Base-by-base conservation (phyloP, 208 protist genomes). In the Perkinsela sp. region DNA sequence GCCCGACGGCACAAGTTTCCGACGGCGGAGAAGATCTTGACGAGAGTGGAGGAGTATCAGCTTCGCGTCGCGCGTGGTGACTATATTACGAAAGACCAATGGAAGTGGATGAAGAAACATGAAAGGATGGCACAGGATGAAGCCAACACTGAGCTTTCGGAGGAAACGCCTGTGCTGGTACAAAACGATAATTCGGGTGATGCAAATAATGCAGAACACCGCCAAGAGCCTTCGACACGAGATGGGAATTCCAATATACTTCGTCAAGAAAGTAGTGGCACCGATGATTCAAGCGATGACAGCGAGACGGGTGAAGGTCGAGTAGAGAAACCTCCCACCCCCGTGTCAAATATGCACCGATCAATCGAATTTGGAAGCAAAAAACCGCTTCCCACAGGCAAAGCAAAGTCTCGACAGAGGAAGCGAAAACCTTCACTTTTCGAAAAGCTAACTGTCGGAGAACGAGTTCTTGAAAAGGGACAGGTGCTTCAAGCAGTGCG, bases 1-100 rank as follows among this genome's bases (percentile, higher is more conserved):
- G 80, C 88, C 72, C 86, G 86, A 31, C 73, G 72, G 31, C 29
- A 68, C 2, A 82, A 82, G 69, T 92, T 86, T 68, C 86, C 86
- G n/a, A 89, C 86, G 15, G 71, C 84, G 48, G 81, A 89, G 30
- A 72, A 73, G 0, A 79, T 89, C 1, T 77, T 82, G 69, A 65
- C 73, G 15, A 88, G 88, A 72, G 80, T 89, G 30, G 82, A 89
- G 77, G 86, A 92, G 73, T 72, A 89, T 1, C 87, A 85, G 70
- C 89, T 89, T 74, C 82, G 84, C 71, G 83, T 81, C 28, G 75
- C 86, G 29, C 77, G 84, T 28, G 86, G 86, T 6, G 81, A 78
- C 2, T 70, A 78, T 65, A 70, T 92, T 13, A 78, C 82, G 0
- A 81, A 85, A 66, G 86, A 92, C 68, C 77, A 79, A 1, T 77